Base-by-base conservation (phyloP, 2,329 filamentous ascomycete species). In the Fusarium sp. region DNA sequence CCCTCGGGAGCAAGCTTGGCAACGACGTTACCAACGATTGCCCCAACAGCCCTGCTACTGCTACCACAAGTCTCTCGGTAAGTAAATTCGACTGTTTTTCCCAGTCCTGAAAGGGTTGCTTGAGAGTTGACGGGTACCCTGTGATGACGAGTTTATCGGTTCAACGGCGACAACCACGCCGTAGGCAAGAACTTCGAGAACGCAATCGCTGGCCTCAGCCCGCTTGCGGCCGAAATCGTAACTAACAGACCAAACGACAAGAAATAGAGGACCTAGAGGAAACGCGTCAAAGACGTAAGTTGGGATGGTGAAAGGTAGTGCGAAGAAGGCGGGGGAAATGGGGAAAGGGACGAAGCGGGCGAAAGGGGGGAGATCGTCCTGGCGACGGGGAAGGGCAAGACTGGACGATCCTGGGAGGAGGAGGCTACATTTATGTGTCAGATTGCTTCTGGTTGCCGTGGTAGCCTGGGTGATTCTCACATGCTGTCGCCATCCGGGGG, bases 81-180 rank as follows among this genome's bases (percentile, higher is more conserved):
- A 25, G 25, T 25, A 4, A 25, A 25, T 5, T 25, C 25, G 5
- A 5, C 25, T 25, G 25, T 25, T 25, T 25, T 25, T 25, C 5
- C 25, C 25, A 25, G 25, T 25, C 25, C 25, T 4, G 2, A 33
- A n/a, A 35, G 47, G 47, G 31, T 50, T 50, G n/a, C 7, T 50
- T 14, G 47, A 14, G 17, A 35, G 0, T 2, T 1, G 3, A 8
- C 7, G 2, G 47, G 27, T 25, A 25, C 25, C 25, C 25, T 25
- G 25, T 25, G 25, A 25, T 25, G 25, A 25, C 25, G 25, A 25
- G 25, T 25, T 36, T 36, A 36, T 36, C 17, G 35, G 35, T 36
- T 36, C 13, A 7, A 33, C 9, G 18, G n/a, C 29, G 31, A 35
- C 2, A 35, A 50, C n/a, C 11, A 35, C 15, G 7, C 47, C 31